Percentiles rank a stretch among this genome's conserved stretches.
These are phyloP conservation scores for Periconia sp. DNA, from an alignment of 2,329 filamentous ascomycete species.

Conservation along the genomic window DNA sequence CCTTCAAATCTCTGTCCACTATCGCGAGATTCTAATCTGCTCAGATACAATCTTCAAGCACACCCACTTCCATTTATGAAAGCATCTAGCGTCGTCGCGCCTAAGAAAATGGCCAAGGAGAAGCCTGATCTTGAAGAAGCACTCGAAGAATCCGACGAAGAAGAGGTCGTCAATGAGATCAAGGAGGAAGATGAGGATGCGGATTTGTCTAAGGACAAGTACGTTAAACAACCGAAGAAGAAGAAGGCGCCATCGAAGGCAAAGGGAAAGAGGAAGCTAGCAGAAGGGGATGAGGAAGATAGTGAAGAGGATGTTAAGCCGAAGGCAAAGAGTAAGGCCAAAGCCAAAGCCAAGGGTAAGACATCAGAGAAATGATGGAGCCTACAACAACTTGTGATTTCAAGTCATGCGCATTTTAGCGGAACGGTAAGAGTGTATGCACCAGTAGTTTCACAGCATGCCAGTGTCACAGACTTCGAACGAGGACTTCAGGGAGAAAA, in stretches of 20 bases:
- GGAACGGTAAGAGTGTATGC: background rate
- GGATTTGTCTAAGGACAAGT: conserved; percentile 94
- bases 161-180: conserved; percentile 49
- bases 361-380: conserved; percentile 23
- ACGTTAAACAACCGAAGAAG: conserved; percentile 88
- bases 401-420: background rate
- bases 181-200: conserved; percentile 73
- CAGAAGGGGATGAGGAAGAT: conserved; percentile 38
- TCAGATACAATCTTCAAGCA: conserved; percentile 80
- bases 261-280: conserved; percentile 47
- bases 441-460: too few relatives aligned
- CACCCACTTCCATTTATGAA: conserved; percentile 98
- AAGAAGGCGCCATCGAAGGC: conserved; percentile 63
- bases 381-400: background rate
- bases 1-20: conserved; percentile 7
- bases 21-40: too few relatives aligned
- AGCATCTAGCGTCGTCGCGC: conserved; percentile 74
- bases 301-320: conserved; percentile 53
- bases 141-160: conserved; percentile 86
- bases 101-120: conserved; percentile 74
- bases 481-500: background rate
- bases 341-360: conserved; percentile 51
- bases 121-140: conserved; percentile 95
- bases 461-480: background rate
- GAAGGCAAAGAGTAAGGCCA: conserved; percentile 56